A percentile compares a stretch with the other conserved stretches of the same genome.
These are phyloP conservation scores for Aphanomyces euteiches DNA, from an alignment of 352 stramenopile genomes.

Conservation along the genomic window DNA sequence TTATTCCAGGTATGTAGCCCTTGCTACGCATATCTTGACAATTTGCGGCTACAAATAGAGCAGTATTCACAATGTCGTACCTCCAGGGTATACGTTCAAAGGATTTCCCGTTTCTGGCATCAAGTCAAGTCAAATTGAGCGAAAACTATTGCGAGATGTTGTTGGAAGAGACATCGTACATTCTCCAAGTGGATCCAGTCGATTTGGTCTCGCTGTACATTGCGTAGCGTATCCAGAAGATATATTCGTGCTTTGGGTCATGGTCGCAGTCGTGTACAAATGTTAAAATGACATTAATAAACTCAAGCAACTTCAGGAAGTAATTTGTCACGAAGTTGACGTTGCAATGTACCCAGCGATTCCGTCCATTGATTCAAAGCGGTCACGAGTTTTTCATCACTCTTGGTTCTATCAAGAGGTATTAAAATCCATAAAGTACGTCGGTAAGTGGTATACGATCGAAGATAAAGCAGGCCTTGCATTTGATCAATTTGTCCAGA, in stretches of 20 bases:
- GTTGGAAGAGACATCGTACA: conserved; percentile 59
- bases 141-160: conserved; percentile 43
- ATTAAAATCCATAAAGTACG: neutral
- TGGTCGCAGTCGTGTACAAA: conserved; percentile 63
- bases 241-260: conserved; percentile 69
- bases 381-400: neutral
- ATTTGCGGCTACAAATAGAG: conserved; percentile 36
- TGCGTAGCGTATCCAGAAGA: conserved; percentile 77
- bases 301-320: conserved; percentile 13
- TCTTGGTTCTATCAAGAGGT: conserved; percentile 6
- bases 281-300: neutral
- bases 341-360: conserved; percentile 1
- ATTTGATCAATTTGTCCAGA: conserved; percentile 91
- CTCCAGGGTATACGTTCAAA: conserved; percentile 79
- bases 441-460: neutral
- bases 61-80: conserved; percentile 71
- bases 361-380: conserved; percentile 23
- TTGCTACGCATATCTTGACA: neutral
- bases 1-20: conserved; percentile 53
- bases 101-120: conserved; percentile 52
- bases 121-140: conserved; percentile 39
- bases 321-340: conserved; percentile 13
- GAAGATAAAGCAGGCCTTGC: conserved; percentile 65
- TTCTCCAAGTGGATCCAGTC: conserved; percentile 50
- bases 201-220: conserved; percentile 69